Base-by-base conservation (phyloP, 179 eudicot genomes). In the Beta macrorhiza region DNA sequence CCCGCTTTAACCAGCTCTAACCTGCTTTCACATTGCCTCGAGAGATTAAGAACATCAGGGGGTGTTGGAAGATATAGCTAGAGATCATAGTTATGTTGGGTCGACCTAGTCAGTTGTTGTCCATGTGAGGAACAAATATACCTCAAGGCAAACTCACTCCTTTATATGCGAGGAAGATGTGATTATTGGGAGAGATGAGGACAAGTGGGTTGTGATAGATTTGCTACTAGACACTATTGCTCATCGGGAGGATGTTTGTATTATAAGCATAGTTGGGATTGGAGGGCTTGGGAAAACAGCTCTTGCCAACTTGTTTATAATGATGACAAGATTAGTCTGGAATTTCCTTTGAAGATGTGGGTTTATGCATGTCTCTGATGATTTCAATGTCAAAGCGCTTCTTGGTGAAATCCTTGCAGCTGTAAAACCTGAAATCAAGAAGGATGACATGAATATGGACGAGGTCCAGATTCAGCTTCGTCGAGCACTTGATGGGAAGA, bases 281-380 rank as follows among this genome's bases (percentile, higher is more conserved):
- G 80, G 88, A n/a, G 88, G 79, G 0, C 22, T 83, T 37, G 86
- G 88, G 0, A 86, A 85, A 52, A 85, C 88, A 5, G 51, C 83
- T 2, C 67, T 85, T 70, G 88, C 85, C 81, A 82, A 37, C 57
- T 72, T 2, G 52, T 82, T 0, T 85, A 53, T 44, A 80, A 76
- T 64, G 79, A 82, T 44, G 69, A 61, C 1, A 77, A 13, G 5
- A 14, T 81, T 51, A 7, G 16, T 9, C 22, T 8, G 7, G 67
- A 64, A 9, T 85, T 85, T 51, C 53, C 20, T 0, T 47, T 45
- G 37, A 82, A 29, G 69, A 65, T 80, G 76, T 85, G 88, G 88
- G 69, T 76, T 11, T 75, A 81, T 76, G 82, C 25, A 25, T 25
- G 25, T 86, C 0, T 75, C 84, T 25, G 79, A 70, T 69, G 0